Percentiles rank a stretch among this genome's conserved stretches.
phyloP scores from a whole-genome alignment of 768 basidiomycete species.

The Chalciporus piperatus region DNA sequence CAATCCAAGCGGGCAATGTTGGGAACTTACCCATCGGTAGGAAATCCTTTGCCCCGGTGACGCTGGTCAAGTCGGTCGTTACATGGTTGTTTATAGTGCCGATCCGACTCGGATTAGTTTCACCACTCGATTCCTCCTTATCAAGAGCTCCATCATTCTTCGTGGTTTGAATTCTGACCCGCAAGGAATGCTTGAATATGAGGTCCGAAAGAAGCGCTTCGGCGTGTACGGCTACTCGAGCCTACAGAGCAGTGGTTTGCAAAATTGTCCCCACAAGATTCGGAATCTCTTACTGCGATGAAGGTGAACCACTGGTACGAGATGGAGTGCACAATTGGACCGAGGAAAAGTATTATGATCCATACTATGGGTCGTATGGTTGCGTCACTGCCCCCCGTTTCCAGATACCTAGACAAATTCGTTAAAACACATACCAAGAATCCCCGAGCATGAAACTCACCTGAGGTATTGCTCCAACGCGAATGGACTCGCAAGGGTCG shows the following conservation, averaged over 20 bases:
- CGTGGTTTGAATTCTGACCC: constrained; percentile 41
- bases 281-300: constrained; percentile 15
- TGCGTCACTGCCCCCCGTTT: constrained; percentile 47
- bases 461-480: constrained; percentile 7
- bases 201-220: constrained; percentile 55
- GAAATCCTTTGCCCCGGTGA: constrained; percentile 14
- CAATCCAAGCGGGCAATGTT: constrained; percentile 12
- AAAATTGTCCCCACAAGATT: background rate
- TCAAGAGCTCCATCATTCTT: background rate
- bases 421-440: background rate
- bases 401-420: constrained; percentile 46
- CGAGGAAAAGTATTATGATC: constrained; percentile 52
- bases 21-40: background rate
- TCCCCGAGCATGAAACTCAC: background rate
- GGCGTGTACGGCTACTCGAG: constrained; percentile 43
- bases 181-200: constrained; percentile 54
- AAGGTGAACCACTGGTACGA: constrained; percentile 53
- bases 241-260: constrained; percentile 18
- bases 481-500: constrained; percentile 3
- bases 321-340: constrained; percentile 42
- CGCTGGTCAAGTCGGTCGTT: constrained; percentile 38
- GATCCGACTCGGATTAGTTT: constrained; percentile 57
- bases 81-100: constrained; percentile 78
- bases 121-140: constrained; percentile 14
- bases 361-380: constrained; percentile 64